These are phyloP conservation scores for Pleurotus salmoneostramineus DNA, from an alignment of 768 basidiomycete genomes.

Conservation along the genomic window DNA sequence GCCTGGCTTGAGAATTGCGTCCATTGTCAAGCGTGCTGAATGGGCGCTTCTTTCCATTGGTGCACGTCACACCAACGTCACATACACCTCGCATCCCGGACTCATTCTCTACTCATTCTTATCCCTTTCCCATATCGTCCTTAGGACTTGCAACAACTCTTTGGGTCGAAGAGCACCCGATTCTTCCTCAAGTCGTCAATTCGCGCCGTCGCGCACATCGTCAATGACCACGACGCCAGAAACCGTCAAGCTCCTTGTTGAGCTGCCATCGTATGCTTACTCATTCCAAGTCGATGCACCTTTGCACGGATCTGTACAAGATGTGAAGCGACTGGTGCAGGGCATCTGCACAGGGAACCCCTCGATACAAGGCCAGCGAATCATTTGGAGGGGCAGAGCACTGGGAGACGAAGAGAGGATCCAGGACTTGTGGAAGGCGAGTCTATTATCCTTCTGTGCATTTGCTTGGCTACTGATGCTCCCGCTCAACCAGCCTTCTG, in stretches of 20 bases:
- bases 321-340: conserved; percentile 68
- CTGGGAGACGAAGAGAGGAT: conserved; percentile 64
- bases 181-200: neutral
- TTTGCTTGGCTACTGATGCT: neutral
- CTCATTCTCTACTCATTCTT: neutral
- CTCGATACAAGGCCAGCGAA: conserved; percentile 63
- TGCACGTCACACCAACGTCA: neutral
- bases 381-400: conserved; percentile 73
- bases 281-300: conserved; percentile 59
- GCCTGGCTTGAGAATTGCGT: conserved; percentile 59
- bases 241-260: conserved; percentile 54
- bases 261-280: conserved; percentile 70
- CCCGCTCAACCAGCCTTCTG: conserved; percentile 36
- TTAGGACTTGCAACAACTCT: neutral
- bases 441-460: conserved; percentile 11
- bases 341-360: conserved; percentile 60
- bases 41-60: conserved; percentile 9
- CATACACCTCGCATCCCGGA: neutral
- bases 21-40: conserved; percentile 48
- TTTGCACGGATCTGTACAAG: conserved; percentile 43
- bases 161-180: no score
- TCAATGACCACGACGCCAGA: neutral
- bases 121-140: neutral
- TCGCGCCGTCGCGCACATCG: conserved; percentile 18
- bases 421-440: conserved; percentile 67